Evolutionary conservation across 2,329 filamentous ascomycete genomes (phyloP).

Genomic region (Elsinoe australis): DNA sequence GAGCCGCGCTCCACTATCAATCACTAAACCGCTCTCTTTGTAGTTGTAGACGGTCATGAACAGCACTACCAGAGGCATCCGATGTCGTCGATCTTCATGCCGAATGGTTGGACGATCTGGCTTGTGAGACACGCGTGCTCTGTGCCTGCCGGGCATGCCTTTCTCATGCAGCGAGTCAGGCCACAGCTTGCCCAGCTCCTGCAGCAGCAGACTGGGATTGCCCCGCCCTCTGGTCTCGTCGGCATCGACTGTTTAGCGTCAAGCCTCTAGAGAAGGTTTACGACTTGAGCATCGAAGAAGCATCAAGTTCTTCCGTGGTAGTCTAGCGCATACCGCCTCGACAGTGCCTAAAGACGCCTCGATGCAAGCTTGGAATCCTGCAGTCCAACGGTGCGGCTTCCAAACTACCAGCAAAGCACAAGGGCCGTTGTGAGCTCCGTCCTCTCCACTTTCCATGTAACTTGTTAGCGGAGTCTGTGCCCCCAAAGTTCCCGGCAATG

Average conservation of each 20-base stretch:
- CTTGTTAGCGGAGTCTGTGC: too few relatives aligned
- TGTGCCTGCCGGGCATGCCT: too few relatives aligned
- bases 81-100: constrained; percentile 4
- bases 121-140: not conserved
- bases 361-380: too few relatives aligned
- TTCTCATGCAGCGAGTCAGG: constrained; percentile 12
- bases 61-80: too few relatives aligned
- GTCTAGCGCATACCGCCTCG: too few relatives aligned
- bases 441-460: not conserved
- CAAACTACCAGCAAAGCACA: not conserved
- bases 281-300: too few relatives aligned
- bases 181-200: not conserved
- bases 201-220: not conserved
- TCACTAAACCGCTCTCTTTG: not conserved
- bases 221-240: not conserved
- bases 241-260: not conserved
- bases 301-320: too few relatives aligned
- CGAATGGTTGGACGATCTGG: constrained; percentile 8
- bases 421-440: not conserved
- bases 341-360: too few relatives aligned
- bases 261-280: not conserved
- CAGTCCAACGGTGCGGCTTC: not conserved
- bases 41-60: not conserved
- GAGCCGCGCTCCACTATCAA: constrained; percentile 1
- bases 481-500: too few relatives aligned